Evolutionary conservation across 495 filamentous ascomycete species (phyloP).

Genomic region (Glutinoglossum americanum): DNA sequence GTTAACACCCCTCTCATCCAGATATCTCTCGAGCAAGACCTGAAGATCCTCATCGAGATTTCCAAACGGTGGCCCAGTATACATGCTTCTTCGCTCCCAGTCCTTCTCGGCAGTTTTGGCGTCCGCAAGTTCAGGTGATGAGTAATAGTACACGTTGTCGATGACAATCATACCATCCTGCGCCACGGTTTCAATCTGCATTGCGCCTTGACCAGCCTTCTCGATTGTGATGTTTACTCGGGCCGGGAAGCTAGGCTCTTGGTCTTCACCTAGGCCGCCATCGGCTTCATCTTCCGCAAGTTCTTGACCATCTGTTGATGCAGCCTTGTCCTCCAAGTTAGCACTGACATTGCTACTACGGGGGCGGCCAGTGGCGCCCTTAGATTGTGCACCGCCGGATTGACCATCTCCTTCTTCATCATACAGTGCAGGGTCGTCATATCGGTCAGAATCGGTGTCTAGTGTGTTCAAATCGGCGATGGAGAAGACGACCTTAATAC

Average conservation of each 20-base stretch:
- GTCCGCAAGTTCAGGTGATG: constrained; percentile 45
- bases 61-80: constrained; percentile 80
- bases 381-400: constrained; percentile 30
- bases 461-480: constrained; percentile 71
- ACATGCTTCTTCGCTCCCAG: constrained; percentile 49
- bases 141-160: constrained; percentile 78
- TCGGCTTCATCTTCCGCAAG: constrained; percentile 19
- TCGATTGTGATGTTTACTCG: constrained; percentile 72
- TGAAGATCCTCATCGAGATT: constrained; percentile 94
- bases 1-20: constrained; percentile 86
- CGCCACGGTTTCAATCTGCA: constrained; percentile 69
- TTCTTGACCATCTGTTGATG: constrained; percentile 34
- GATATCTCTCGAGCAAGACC: constrained; percentile 72
- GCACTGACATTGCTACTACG: constrained; percentile 27
- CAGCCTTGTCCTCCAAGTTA: constrained; percentile 33
- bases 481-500: constrained; percentile 81
- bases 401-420: constrained; percentile 29
- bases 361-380: constrained; percentile 25
- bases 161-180: constrained; percentile 76
- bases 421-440: constrained; percentile 21
- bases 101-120: constrained; percentile 43
- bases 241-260: constrained; percentile 48
- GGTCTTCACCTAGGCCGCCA: constrained; percentile 18
- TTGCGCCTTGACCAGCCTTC: constrained; percentile 59
- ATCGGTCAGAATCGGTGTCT: constrained; percentile 35